phyloP scores from a whole-genome alignment of 257 asterid genomes.

The Haberlea rhodopensis region DNA sequence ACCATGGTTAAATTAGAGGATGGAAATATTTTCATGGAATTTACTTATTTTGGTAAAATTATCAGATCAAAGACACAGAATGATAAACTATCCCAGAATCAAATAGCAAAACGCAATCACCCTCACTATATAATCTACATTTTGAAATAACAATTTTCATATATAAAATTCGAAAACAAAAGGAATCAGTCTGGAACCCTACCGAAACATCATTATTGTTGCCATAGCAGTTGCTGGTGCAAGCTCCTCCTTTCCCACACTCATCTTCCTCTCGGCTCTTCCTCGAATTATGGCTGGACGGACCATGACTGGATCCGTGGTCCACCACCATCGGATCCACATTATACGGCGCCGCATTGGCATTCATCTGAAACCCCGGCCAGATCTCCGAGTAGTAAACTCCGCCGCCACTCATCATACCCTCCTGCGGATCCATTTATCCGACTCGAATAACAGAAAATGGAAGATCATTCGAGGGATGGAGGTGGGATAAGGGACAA shows the following conservation, averaged over 20 bases:
- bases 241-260: conserved; percentile 39
- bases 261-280: conserved; percentile 52
- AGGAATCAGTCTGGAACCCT: conserved; percentile 19
- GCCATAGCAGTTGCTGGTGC: conserved; percentile 42
- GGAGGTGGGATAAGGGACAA: conserved; percentile 22
- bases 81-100: neutral
- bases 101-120: neutral
- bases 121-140: neutral
- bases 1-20: neutral
- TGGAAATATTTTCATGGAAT: neutral
- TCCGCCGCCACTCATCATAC: conserved; percentile 44
- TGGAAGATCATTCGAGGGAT: conserved; percentile 27
- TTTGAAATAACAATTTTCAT: neutral
- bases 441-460: conserved; percentile 20
- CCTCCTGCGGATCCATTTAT: conserved; percentile 49
- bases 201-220: conserved; percentile 29
- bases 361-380: conserved; percentile 42
- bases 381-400: conserved; percentile 61
- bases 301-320: conserved; percentile 40
- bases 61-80: neutral
- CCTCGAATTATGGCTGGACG: conserved; percentile 39
- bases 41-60: neutral
- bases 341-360: conserved; percentile 40
- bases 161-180: too few relatives aligned
- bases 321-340: conserved; percentile 52